Percentiles rank a stretch among this genome's conserved stretches.
Conservation (phyloP, 306 rosid species). For the Malus orientalis region DNA sequence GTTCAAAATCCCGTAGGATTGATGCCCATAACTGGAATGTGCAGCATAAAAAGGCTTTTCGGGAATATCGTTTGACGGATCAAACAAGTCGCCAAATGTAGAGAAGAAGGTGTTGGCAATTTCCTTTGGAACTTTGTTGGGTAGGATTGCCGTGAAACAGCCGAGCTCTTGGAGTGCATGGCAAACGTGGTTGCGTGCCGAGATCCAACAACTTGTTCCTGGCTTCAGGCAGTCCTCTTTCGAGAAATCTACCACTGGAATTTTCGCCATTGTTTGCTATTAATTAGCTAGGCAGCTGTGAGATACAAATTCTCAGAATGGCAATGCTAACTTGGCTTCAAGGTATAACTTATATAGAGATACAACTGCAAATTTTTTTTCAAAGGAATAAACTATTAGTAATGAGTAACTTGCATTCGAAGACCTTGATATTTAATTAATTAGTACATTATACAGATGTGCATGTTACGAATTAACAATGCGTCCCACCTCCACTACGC, state of each 20-base stretch:
- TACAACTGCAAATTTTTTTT: too few species aligned
- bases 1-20: conserved; percentile 16
- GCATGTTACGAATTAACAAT: too few species aligned
- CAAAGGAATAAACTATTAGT: too few species aligned
- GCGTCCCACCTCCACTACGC: too few species aligned
- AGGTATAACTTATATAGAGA: too few species aligned
- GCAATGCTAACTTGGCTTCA: too few species aligned
- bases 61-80: conserved; percentile 2
- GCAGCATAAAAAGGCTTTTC: conserved; percentile 12
- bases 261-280: neutral
- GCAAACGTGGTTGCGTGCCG: conserved; percentile 1
- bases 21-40: neutral
- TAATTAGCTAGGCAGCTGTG: too few species aligned
- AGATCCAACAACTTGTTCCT: conserved; percentile 2
- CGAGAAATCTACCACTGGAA: conserved; percentile 1
- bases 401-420: too few species aligned
- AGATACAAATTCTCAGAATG: too few species aligned
- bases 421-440: too few species aligned
- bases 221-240: neutral
- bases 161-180: conserved; percentile 11
- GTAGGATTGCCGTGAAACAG: conserved; percentile 6
- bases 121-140: neutral
- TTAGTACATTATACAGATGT: too few species aligned
- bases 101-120: neutral
- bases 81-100: conserved; percentile 3